Evolutionary conservation across 2,329 filamentous ascomycete species (phyloP).

Genomic region (Penicillium sp.): DNA sequence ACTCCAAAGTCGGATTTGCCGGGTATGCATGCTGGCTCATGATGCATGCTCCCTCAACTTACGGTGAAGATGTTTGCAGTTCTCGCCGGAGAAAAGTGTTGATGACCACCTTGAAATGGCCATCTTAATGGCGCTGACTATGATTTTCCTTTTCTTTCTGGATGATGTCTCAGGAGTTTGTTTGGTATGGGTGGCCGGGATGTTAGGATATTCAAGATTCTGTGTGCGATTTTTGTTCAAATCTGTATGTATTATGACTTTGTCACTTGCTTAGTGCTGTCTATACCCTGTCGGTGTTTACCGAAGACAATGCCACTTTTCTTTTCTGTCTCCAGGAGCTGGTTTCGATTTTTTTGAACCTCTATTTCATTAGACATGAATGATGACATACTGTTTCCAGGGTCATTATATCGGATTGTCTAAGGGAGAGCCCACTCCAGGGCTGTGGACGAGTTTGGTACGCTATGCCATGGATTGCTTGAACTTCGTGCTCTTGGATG

Average conservation of each 20-base stretch:
- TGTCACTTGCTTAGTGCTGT: conserved; percentile 19
- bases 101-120: conserved; percentile 5
- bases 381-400: no score
- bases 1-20: not conserved
- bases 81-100: conserved; percentile 5
- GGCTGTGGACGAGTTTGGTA: no score
- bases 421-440: no score
- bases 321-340: not conserved
- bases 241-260: conserved; percentile 25
- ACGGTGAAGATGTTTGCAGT: conserved; percentile 13
- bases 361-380: no score
- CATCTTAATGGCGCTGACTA: conserved; percentile 18
- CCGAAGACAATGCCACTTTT: conserved; percentile 5
- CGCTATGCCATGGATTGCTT: no score
- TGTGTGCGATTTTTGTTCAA: conserved; percentile 7
- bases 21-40: no score
- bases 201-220: not conserved
- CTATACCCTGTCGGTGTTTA: conserved; percentile 21
- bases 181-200: conserved; percentile 13
- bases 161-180: conserved; percentile 30
- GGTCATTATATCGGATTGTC: no score
- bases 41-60: not conserved
- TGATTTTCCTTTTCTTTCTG: conserved; percentile 16
- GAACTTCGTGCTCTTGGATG: no score
- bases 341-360: not conserved